Percentiles rank a stretch among this genome's conserved stretches.
Conservation (phyloP, 2,329 filamentous ascomycete species). For the Elsinoe australis region DNA sequence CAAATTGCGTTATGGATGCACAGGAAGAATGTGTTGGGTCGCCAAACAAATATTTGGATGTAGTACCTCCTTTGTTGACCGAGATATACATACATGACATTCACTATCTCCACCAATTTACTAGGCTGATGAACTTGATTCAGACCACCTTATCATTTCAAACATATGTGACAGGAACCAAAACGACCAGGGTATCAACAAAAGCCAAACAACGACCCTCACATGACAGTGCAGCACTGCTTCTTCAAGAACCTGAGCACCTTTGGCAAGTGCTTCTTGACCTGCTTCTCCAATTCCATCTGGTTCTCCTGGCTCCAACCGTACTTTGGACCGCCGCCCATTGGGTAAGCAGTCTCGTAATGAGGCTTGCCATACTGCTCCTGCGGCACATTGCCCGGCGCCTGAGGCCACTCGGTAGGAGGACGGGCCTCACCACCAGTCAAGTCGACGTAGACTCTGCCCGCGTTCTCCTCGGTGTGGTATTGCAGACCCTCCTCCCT, state of each 20-base stretch:
- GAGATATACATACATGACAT: too few relatives aligned
- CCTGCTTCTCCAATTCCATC: conserved; percentile 52
- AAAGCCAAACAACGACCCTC: conserved; percentile 24
- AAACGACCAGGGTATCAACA: conserved; percentile 12
- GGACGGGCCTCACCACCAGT: conserved; percentile 58
- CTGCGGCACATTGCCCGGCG: conserved; percentile 34
- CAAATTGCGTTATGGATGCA: too few relatives aligned
- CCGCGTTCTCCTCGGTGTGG: conserved; percentile 79
- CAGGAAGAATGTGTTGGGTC: too few relatives aligned
- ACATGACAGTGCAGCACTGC: conserved; percentile 69
- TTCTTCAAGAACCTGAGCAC: conserved; percentile 57
- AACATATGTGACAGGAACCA: background rate
- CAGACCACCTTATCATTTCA: too few relatives aligned
- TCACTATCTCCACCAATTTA: too few relatives aligned
- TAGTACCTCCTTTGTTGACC: too few relatives aligned
- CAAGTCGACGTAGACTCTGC: conserved; percentile 81
- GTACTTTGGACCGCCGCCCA: conserved; percentile 33
- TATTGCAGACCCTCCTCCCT: conserved; percentile 74
- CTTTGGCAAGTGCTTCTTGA: conserved; percentile 54
- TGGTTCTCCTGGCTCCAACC: conserved; percentile 37
- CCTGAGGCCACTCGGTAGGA: conserved; percentile 34
- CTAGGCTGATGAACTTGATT: too few relatives aligned
- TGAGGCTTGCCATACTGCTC: conserved; percentile 41
- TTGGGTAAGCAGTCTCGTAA: conserved; percentile 34
- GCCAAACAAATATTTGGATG: too few relatives aligned